Evolutionary conservation across 331 rosid genomes (phyloP), one percentile per base, ranked within the genome.

Genomic region (Malus hybrid): DNA sequence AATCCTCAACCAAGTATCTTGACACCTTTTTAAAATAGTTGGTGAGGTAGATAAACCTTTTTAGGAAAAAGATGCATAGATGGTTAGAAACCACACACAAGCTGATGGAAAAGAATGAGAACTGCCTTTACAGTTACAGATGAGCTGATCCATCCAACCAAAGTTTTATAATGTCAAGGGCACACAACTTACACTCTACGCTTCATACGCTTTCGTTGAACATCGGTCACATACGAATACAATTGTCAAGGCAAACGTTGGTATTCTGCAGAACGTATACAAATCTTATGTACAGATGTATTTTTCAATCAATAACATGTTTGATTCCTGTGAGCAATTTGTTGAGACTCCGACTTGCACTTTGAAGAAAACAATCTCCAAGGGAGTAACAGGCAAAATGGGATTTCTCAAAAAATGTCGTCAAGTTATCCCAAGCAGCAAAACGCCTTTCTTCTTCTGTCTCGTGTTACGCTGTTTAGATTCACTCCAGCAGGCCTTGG

Each of bases 351-450:
- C 69, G 19, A 27, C 55, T 39, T 28, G n/a, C 29, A 27, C 56
- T 60, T 42, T 2, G 60, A 73, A 42, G 77, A 73, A 73, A 2
- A 31, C 29, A 6, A 73, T 52, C 67, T 15, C 27, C 29, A 9
- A 73, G 14, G 8, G 29, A 28, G 46, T 1, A 10, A 42, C 59
- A 72, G 32, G 69, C 44, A 15, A 72, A 54, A 55, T 6, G 2
- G 10, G 16, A 60, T 27, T 29, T 15, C 63, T 57, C 28, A 20
- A 57, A 3, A 9, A 50, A 36, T 36, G 77, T 55, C 48, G 27
- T 54, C 59, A 31, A 67, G 46, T 84, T 88, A 89, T 5, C 84
- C 72, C 50, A 89, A 82, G 83, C 97, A 92, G 78, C 97, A 92
- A 78, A 84, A 81, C 6, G 60, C 15, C 48, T 29, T 85, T 86